phyloP scores from a whole-genome alignment of 1,284 basidiomycete genomes.

The Sporisorium exsertum region DNA sequence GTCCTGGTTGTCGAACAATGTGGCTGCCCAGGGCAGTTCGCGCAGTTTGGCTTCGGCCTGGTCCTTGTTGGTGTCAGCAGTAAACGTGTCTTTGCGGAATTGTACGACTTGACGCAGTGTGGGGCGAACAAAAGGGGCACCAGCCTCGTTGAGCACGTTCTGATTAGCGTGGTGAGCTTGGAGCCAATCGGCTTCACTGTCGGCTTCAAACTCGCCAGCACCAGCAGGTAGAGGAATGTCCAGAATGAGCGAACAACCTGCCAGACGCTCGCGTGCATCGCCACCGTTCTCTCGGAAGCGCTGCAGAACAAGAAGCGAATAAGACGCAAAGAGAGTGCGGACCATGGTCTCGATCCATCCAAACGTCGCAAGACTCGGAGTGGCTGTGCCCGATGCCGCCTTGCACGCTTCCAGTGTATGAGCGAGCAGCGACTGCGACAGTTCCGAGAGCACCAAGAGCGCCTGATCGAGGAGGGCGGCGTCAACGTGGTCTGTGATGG shows the following conservation, averaged over 20 bases:
- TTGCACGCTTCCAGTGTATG: conserved; percentile 20
- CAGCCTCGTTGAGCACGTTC: conserved; percentile 29
- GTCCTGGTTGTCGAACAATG: conserved; percentile 54
- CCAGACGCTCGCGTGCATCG: conserved; percentile 39
- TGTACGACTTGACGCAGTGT: conserved; percentile 52
- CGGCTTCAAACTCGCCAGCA: conserved; percentile 60
- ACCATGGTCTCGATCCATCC: conserved; percentile 58
- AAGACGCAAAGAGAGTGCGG: conserved; percentile 57
- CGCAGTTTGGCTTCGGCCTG: conserved; percentile 31
- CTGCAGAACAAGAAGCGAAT: conserved; percentile 60
- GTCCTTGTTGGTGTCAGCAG: conserved; percentile 1
- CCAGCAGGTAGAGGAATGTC: conserved; percentile 55
- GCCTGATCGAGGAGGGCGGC: conserved; percentile 44
- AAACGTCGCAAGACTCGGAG: conserved; percentile 24
- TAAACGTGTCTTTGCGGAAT: conserved; percentile 30
- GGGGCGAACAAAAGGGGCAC: conserved; percentile 17
- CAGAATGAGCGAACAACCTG: conserved; percentile 52
- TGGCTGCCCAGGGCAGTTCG: conserved; percentile 33
- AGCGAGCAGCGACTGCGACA: conserved; percentile 37
- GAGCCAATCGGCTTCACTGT: conserved; percentile 50
- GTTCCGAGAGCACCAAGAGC: conserved; percentile 43
- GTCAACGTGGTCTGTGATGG: conserved; percentile 47
- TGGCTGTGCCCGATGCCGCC: conserved; percentile 7
- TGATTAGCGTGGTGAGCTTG: conserved; percentile 28
- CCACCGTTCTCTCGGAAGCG: conserved; percentile 54